Percentiles rank a stretch among this genome's conserved stretches.
phyloP scores from a whole-genome alignment of 441 rosid species.

The Adansonia gregorii region DNA sequence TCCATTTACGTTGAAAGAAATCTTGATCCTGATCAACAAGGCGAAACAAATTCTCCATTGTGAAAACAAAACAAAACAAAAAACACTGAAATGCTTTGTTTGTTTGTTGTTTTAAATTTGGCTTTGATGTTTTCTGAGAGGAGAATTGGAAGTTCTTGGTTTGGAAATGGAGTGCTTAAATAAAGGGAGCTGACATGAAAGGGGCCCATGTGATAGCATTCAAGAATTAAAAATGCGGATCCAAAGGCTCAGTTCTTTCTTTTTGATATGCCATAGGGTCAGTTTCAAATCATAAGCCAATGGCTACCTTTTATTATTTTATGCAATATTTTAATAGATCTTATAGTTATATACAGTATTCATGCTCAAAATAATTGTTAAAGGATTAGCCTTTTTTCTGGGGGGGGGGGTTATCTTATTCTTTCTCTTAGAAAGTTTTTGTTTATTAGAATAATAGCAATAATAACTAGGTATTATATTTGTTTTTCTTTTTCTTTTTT shows the following conservation, averaged over 20 bases:
- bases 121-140: constrained; percentile 28
- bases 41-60: constrained; percentile 61
- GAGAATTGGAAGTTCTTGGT: constrained; percentile 29
- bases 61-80: not conserved
- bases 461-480: constrained; percentile 8
- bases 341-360: constrained; percentile 3
- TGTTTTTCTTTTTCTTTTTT: not conserved
- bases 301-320: constrained; percentile 30
- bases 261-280: constrained; percentile 12
- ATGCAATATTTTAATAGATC: constrained; percentile 28
- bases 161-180: constrained; percentile 42
- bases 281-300: constrained; percentile 37
- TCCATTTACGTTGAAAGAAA: constrained; percentile 48
- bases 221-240: constrained; percentile 20
- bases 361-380: constrained; percentile 3
- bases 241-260: not conserved
- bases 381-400: constrained; percentile 22
- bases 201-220: constrained; percentile 33
- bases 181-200: constrained; percentile 33
- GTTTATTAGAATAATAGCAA: not conserved
- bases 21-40: constrained; percentile 49
- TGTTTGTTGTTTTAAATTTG: not conserved
- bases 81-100: not conserved
- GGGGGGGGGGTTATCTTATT: constrained; percentile 26
- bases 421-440: constrained; percentile 17